phyloP scores from a whole-genome alignment of 257 asterid genomes.

The Thymus quinquecostatus region DNA sequence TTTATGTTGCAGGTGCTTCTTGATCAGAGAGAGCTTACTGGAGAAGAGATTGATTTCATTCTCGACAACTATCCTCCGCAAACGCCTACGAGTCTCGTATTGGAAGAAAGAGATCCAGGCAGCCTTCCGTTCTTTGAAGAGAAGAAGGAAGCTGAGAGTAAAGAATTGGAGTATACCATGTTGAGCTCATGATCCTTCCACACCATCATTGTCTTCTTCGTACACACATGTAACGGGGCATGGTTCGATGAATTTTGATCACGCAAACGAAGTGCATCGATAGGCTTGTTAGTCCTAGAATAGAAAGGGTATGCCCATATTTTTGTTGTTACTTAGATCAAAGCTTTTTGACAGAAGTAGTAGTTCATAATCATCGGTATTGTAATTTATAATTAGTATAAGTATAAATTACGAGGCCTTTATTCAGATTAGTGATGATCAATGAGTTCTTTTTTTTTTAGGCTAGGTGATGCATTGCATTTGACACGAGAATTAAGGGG shows the following conservation, averaged over 20 bases:
- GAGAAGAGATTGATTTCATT: slow-evolving; percentile 75
- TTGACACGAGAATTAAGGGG: too few relatives aligned
- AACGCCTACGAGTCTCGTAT: slow-evolving; percentile 63
- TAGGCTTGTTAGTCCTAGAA: too few relatives aligned
- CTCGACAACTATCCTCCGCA: slow-evolving; percentile 74
- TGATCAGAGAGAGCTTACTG: slow-evolving; percentile 74
- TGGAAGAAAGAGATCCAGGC: slow-evolving; percentile 83
- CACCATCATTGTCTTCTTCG: background rate
- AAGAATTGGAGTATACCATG: slow-evolving; percentile 53
- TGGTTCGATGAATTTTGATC: background rate
- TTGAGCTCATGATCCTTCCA: slow-evolving; percentile 46
- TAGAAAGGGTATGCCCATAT: too few relatives aligned
- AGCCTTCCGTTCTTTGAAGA: slow-evolving; percentile 58
- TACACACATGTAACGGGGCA: background rate
- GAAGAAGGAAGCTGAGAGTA: slow-evolving; percentile 42
- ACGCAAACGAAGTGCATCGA: too few relatives aligned
- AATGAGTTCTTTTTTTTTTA: too few relatives aligned
- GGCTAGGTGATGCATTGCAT: too few relatives aligned
- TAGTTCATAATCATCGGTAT: too few relatives aligned
- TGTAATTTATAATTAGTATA: too few relatives aligned
- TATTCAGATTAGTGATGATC: too few relatives aligned
- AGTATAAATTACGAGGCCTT: too few relatives aligned
- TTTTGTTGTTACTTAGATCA: too few relatives aligned
- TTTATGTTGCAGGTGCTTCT: slow-evolving; percentile 72
- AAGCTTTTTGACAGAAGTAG: too few relatives aligned